Conservation (phyloP, 768 basidiomycete genomes). For the Mycena olivaceomarginata region DNA sequence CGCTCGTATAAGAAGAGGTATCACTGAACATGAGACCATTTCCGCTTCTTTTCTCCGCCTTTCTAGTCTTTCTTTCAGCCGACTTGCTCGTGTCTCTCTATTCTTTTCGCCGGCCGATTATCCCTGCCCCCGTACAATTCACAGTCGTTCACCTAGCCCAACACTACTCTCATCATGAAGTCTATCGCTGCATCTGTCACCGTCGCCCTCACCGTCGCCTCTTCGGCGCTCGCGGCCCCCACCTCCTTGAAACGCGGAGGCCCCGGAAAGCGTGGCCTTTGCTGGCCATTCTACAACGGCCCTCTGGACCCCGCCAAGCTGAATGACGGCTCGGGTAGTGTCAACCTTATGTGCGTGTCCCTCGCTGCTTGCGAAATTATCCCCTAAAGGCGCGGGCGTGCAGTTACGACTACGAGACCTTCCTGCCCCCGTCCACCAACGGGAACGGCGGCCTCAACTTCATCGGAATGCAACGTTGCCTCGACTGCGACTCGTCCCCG, state of each 20-base stretch:
- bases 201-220: constrained; percentile 26
- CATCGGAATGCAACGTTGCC: constrained; percentile 62
- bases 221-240: constrained; percentile 41
- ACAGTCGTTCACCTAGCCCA: constrained; percentile 1
- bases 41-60: background rate
- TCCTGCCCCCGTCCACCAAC: constrained; percentile 55
- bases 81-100: constrained; percentile 5
- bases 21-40: background rate
- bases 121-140: constrained; percentile 10
- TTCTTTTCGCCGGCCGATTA: constrained; percentile 22
- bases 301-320: constrained; percentile 50
- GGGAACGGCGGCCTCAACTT: constrained; percentile 60
- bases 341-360: constrained; percentile 45
- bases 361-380: background rate
- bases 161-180: constrained; percentile 34
- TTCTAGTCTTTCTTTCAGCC: constrained; percentile 25
- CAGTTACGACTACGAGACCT: constrained; percentile 63
- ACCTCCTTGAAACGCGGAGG: constrained; percentile 30
- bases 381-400: background rate
- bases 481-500: constrained; percentile 60
- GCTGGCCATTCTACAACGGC: constrained; percentile 58
- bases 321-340: constrained; percentile 56
- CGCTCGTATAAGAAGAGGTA: background rate
- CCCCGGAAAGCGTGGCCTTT: constrained; percentile 61
- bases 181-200: constrained; percentile 25